Conservation (phyloP, 2,329 filamentous ascomycete species). For the Chrysosphaeria jannelii region DNA sequence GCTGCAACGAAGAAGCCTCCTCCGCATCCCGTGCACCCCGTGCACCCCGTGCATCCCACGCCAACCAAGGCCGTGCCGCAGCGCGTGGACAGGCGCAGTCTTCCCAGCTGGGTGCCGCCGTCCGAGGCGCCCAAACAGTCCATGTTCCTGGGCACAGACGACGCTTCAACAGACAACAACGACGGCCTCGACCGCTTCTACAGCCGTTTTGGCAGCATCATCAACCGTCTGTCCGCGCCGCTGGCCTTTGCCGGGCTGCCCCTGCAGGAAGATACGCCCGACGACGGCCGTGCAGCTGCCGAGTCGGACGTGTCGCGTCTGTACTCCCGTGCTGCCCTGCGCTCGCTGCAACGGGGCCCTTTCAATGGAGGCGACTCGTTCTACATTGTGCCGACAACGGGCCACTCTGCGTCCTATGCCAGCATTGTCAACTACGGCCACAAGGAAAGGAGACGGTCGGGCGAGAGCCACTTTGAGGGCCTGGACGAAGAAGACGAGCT, state of each 20-base stretch:
- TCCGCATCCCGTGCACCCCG: slow-evolving; percentile 26
- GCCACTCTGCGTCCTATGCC: slow-evolving; percentile 78
- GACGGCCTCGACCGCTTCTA: slow-evolving; percentile 81
- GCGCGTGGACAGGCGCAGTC: slow-evolving; percentile 12
- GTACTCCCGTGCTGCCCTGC: slow-evolving; percentile 61
- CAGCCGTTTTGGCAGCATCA: slow-evolving; percentile 62
- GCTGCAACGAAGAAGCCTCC: slow-evolving; percentile 7
- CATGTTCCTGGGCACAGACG: slow-evolving; percentile 6
- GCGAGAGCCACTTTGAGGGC: slow-evolving; percentile 11
- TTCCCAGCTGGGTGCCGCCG: slow-evolving; percentile 3
- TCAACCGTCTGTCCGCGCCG: slow-evolving; percentile 68
- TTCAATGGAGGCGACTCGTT: slow-evolving; percentile 41
- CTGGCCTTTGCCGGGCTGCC: slow-evolving; percentile 82
- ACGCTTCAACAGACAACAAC: slow-evolving; percentile 15
- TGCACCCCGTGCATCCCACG: slow-evolving; percentile 43
- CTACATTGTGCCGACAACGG: slow-evolving; percentile 78
- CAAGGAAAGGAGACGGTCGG: slow-evolving; percentile 26
- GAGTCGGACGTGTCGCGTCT: slow-evolving; percentile 58
- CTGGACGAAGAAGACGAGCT: slow-evolving; percentile 20
- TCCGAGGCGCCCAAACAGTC: slow-evolving; percentile 8
- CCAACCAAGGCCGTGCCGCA: slow-evolving; percentile 40
- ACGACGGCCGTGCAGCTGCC: slow-evolving; percentile 6
- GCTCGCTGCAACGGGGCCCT: slow-evolving; percentile 33
- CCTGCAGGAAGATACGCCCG: slow-evolving; percentile 17
- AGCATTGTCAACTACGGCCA: slow-evolving; percentile 49